Percentiles rank a stretch among this genome's conserved stretches.
Conservation (phyloP, 208 protist genomes). For the Wallacemonas sp. region DNA sequence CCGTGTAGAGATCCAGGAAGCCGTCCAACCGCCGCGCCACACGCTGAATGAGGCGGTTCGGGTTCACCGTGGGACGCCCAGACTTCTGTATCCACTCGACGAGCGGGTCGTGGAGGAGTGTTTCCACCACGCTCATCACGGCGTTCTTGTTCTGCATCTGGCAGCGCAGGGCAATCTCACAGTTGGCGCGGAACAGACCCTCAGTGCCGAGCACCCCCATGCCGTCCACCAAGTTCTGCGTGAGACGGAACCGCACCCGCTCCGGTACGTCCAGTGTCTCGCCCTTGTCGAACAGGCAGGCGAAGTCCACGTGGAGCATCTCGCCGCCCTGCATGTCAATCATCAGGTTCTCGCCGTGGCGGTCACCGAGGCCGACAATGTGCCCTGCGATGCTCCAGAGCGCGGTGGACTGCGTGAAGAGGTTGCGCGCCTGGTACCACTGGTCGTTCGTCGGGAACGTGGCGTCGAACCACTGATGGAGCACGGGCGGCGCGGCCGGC, state of each 20-base stretch:
- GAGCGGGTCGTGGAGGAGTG: conserved; percentile 96
- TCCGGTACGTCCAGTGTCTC: conserved; percentile 94
- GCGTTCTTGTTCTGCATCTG: conserved; percentile 92
- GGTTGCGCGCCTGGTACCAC: conserved; percentile 90
- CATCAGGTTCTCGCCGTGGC: conserved; percentile 97
- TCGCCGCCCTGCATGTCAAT: conserved; percentile 88
- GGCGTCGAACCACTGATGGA: conserved; percentile 94
- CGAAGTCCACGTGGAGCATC: conserved; percentile 95
- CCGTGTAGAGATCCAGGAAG: conserved; percentile 78
- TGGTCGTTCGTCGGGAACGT: conserved; percentile 83
- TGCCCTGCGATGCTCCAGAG: conserved; percentile 97
- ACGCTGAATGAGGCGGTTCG: conserved; percentile 65
- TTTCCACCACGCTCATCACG: conserved; percentile 95
- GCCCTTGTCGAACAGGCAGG: conserved; percentile 97
- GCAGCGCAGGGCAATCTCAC: conserved; percentile 86
- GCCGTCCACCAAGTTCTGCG: conserved; percentile 95
- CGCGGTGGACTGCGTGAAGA: conserved; percentile 89
- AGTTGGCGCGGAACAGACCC: conserved; percentile 89
- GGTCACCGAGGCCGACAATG: conserved; percentile 94
- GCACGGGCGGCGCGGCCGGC: conserved; percentile 72
- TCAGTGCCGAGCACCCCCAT: conserved; percentile 94
- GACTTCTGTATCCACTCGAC: conserved; percentile 88
- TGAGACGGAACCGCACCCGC: conserved; percentile 96
- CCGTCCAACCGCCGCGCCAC: conserved; percentile 81
- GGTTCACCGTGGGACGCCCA: conserved; percentile 22